Evolutionary conservation across 352 stramenopile species (phyloP), one percentile per base, ranked within the genome.

Genomic region (Blastocystis sp.): DNA sequence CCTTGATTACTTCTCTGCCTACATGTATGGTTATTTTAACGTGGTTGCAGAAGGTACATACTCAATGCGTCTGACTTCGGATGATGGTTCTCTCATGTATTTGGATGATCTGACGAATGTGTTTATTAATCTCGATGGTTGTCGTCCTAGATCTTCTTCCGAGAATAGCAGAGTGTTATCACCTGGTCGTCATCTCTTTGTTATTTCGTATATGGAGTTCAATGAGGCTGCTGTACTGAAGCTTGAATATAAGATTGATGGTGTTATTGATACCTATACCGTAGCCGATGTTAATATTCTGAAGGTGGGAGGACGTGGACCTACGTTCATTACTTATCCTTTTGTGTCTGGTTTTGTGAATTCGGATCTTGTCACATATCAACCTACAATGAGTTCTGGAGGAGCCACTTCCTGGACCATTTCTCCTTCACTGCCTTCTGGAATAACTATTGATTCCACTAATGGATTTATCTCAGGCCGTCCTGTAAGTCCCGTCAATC

Each of bases 241-340:
- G 3, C 42, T 80, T 46, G 39, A 39, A 42, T 61, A 43, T 19
- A 16, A 46, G 5, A 63, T 52, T 59, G 43, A 58, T 19, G 67
- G 43, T 58, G 67, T 46, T 43, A n/a, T 80, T 24, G 67, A 80
- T 39, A 24, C 58, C 24, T n/a, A 58, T 14, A 12, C 32, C 19
- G 19, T 80, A 19, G 46, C 57, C 27, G 42, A 27, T 37, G 42
- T 58, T 7, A 74, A 32, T n/a, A 86, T 51, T 19, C 39, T 46
- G n/a, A 86, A 43, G 32, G 61, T 86, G 35, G 75, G 75, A 57
- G 75, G 75, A 67, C 75, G 75, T 74, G 75, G 57, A 49, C 75
- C 75, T 74, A 69, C 75, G n/a, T 86, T 86, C 51, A 75, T 86
- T 46, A 86, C 57, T 12, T 86, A 86, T 67, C 57, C 57, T 37